phyloP scores from a whole-genome alignment of 2,329 filamentous ascomycete genomes.

The Pseudogymnoascus sp. region DNA sequence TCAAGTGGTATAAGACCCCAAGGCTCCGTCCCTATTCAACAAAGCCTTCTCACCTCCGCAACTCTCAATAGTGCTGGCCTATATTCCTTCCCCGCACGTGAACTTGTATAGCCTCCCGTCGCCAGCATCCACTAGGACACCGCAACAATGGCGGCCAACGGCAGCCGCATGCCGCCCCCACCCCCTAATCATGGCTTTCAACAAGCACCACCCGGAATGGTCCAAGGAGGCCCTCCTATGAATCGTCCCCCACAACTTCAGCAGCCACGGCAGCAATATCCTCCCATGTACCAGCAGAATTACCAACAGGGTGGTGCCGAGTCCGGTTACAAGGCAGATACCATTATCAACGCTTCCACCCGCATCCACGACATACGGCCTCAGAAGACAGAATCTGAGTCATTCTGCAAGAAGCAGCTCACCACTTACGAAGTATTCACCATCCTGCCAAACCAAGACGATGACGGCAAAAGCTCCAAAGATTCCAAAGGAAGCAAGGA shows the following conservation, averaged over 20 bases:
- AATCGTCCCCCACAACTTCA: constrained; percentile 14
- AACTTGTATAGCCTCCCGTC: neutral
- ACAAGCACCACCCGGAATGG: neutral
- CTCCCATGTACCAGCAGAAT: neutral
- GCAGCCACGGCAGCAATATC: neutral
- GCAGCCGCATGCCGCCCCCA: neutral
- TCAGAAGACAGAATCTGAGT: constrained; percentile 18
- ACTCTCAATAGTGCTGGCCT: neutral
- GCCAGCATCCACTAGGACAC: neutral
- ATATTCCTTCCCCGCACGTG: neutral
- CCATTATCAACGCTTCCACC: neutral
- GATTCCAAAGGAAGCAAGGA: neutral
- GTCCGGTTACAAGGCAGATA: neutral
- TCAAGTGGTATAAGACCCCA: constrained; percentile 1
- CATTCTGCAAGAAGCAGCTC: constrained; percentile 21
- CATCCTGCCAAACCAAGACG: constrained; percentile 13
- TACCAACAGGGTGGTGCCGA: neutral
- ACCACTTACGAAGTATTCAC: constrained; percentile 22
- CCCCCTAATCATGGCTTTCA: neutral
- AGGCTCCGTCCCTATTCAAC: neutral
- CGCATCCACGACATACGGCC: constrained; percentile 21
- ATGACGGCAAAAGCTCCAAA: constrained; percentile 1
- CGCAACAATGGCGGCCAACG: neutral
- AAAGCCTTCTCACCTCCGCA: constrained; percentile 4
- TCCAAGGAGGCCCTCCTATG: neutral